phyloP scores from a whole-genome alignment of 768 basidiomycete genomes.

The Cubamyces sp. region DNA sequence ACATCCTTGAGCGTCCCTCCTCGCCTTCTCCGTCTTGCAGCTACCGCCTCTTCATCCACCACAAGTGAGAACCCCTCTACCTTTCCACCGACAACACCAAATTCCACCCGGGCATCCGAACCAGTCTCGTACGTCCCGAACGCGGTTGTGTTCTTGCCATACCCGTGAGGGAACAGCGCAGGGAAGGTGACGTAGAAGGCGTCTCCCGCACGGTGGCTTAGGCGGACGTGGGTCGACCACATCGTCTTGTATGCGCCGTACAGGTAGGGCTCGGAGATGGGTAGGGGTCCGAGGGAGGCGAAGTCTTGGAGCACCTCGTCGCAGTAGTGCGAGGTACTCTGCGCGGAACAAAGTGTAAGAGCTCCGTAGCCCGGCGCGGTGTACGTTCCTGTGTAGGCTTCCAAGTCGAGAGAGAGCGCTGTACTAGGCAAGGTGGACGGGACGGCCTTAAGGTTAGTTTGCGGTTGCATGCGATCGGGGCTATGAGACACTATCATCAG shows the following conservation, averaged over 20 bases:
- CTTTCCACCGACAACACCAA: not conserved
- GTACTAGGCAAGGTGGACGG: not conserved
- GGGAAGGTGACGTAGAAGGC: slow-evolving; percentile 28
- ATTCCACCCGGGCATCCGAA: slow-evolving; percentile 7
- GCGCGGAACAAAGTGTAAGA: slow-evolving; percentile 41
- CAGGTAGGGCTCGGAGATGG: not conserved
- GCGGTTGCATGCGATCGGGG: too few species aligned
- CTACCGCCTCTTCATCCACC: slow-evolving; percentile 5
- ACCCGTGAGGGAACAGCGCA: slow-evolving; percentile 42
- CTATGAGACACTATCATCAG: not conserved
- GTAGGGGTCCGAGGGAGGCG: slow-evolving; percentile 11
- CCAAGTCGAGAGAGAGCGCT: slow-evolving; percentile 22
- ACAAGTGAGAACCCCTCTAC: slow-evolving; percentile 14
- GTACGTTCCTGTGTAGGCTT: slow-evolving; percentile 43
- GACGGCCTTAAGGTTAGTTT: not conserved
- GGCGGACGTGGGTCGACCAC: slow-evolving; percentile 44
- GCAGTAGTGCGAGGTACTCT: slow-evolving; percentile 32
- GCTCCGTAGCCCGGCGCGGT: slow-evolving; percentile 42
- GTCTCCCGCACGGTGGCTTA: slow-evolving; percentile 28
- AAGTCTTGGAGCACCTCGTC: slow-evolving; percentile 36
- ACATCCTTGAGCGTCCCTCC: not conserved
- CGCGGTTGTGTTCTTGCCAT: slow-evolving; percentile 33
- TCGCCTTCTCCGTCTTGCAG: not conserved
- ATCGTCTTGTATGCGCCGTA: slow-evolving; percentile 22
- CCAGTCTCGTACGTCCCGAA: slow-evolving; percentile 19